These are phyloP conservation scores for Mycena rebaudengoi DNA, from an alignment of 768 basidiomycete genomes.

Conservation along the genomic window DNA sequence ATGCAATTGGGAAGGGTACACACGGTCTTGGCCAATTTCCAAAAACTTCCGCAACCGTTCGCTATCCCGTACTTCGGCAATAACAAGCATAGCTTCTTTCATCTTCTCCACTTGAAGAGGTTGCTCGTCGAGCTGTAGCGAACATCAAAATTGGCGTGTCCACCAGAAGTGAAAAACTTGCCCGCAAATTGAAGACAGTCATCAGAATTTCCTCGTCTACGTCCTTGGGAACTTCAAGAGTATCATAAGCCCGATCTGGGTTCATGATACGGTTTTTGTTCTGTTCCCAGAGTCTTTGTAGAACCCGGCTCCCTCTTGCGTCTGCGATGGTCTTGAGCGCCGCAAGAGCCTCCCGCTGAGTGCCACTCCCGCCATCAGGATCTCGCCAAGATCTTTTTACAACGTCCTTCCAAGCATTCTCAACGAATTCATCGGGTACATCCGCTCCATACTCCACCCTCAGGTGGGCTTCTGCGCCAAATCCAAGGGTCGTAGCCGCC, in stretches of 20 bases:
- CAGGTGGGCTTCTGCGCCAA: constrained; percentile 66
- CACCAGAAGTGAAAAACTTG: constrained; percentile 40
- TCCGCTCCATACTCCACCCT: constrained; percentile 76
- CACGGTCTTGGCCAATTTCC: constrained; percentile 78
- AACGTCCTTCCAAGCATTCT: constrained; percentile 73
- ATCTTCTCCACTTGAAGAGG: constrained; percentile 73
- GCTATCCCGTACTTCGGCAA: constrained; percentile 81
- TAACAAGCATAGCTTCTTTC: constrained; percentile 75
- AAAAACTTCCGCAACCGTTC: constrained; percentile 72
- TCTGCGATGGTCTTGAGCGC: constrained; percentile 77
- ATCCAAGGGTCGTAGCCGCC: constrained; percentile 66
- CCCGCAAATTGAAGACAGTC: constrained; percentile 76
- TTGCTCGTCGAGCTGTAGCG: constrained; percentile 69
- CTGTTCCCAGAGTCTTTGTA: constrained; percentile 61
- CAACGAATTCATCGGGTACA: constrained; percentile 74
- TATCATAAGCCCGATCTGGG: constrained; percentile 74
- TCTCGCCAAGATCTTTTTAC: constrained; percentile 66
- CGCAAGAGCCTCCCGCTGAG: constrained; percentile 66
- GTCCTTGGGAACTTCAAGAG: constrained; percentile 74
- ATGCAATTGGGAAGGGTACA: constrained; percentile 40
- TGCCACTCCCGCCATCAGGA: constrained; percentile 53
- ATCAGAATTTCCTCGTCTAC: constrained; percentile 82
- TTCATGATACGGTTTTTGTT: constrained; percentile 68
- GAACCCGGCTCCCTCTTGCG: constrained; percentile 56
- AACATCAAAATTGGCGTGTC: constrained; percentile 14